Evolutionary conservation across 495 filamentous ascomycete genomes (phyloP).

Genomic region (Penicillium odoratum): DNA sequence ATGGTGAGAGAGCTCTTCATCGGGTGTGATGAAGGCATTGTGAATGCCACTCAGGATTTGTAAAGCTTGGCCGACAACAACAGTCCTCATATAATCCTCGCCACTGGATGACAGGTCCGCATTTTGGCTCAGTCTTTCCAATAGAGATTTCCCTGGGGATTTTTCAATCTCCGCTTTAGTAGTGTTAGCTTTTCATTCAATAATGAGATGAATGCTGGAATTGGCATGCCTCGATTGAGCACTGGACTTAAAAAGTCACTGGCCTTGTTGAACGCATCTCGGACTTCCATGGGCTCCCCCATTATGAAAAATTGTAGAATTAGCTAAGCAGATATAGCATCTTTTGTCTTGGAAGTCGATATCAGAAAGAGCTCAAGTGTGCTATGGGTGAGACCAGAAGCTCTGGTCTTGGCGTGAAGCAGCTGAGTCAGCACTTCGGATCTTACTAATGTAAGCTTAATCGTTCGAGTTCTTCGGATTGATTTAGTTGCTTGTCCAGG

Average conservation of each 20-base stretch:
- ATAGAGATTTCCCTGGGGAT: constrained; percentile 34
- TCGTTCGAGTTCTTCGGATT: neutral
- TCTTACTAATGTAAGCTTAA: neutral
- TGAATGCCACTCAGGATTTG: constrained; percentile 39
- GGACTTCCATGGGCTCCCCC: constrained; percentile 24
- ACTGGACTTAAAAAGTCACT: constrained; percentile 44
- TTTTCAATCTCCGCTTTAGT: constrained; percentile 41
- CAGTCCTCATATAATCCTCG: constrained; percentile 20
- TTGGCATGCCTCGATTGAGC: constrained; percentile 43
- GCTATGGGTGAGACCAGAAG: constrained; percentile 1
- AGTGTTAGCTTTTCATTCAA: constrained; percentile 29
- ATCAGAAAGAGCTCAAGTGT: constrained; percentile 2
- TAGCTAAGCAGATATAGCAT: neutral
- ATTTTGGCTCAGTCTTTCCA: constrained; percentile 35
- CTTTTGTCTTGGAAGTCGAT: neutral
- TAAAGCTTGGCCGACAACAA: constrained; percentile 40
- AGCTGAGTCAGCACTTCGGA: neutral
- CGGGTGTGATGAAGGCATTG: constrained; percentile 34
- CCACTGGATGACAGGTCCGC: neutral
- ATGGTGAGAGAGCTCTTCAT: constrained; percentile 16
- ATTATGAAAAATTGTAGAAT: constrained; percentile 24
- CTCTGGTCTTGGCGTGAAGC: neutral
- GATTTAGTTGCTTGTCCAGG: neutral
- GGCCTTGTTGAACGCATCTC: constrained; percentile 39
- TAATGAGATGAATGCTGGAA: constrained; percentile 9